These are phyloP conservation scores for Flaveria ramosissima DNA, from an alignment of 129 eudicot species.

Conservation along the genomic window DNA sequence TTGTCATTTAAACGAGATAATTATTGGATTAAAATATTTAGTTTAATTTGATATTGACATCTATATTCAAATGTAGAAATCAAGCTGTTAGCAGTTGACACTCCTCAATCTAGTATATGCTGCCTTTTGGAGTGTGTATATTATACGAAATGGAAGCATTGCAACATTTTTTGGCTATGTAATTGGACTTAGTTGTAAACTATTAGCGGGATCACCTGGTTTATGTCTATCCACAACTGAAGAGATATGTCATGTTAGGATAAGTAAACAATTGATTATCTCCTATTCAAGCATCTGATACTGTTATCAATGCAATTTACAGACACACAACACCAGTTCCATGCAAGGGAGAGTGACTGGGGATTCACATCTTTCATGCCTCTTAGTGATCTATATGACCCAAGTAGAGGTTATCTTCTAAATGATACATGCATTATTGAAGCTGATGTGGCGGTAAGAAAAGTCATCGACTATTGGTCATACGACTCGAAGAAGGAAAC, in stretches of 20 bases:
- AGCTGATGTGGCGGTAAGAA: constrained; percentile 92
- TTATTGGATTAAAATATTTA: neutral
- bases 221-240: neutral
- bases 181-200: neutral
- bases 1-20: neutral
- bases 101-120: neutral
- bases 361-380: constrained; percentile 93
- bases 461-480: constrained; percentile 77
- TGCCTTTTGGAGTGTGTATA: constrained; percentile 4
- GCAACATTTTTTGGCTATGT: neutral
- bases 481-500: constrained; percentile 97
- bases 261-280: neutral
- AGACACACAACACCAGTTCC: constrained; percentile 94
- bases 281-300: neutral
- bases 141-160: neutral
- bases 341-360: constrained; percentile 93
- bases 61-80: neutral
- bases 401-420: constrained; percentile 66
- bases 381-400: constrained; percentile 86
- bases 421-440: constrained; percentile 77
- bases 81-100: neutral
- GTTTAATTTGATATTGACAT: neutral
- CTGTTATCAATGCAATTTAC: constrained; percentile 20
- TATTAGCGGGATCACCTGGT: neutral
- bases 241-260: neutral